These are phyloP conservation scores for Flaveria linearis DNA, from an alignment of 129 eudicot genomes.

Conservation along the genomic window DNA sequence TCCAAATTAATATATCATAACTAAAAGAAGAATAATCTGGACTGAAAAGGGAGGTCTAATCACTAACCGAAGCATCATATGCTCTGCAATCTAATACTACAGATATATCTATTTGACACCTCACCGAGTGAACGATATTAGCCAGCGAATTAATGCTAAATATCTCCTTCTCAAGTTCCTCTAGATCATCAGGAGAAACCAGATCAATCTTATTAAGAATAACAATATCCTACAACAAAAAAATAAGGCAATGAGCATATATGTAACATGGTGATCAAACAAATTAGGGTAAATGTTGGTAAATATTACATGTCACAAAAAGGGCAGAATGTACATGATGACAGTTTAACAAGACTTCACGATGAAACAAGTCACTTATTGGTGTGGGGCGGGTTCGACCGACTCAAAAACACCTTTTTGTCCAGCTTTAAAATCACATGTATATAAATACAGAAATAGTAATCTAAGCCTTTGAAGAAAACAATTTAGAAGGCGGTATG, in stretches of 20 bases:
- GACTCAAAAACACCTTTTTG: not conserved
- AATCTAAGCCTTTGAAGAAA: not conserved
- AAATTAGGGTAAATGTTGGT: not conserved
- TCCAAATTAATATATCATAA: constrained; percentile 18
- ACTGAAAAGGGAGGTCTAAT: constrained; percentile 6
- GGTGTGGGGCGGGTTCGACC: not conserved
- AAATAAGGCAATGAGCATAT: constrained; percentile 18
- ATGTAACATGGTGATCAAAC: not conserved
- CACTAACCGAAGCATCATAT: constrained; percentile 71
- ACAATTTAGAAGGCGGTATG: not conserved
- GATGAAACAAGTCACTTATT: not conserved
- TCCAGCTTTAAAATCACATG: not conserved
- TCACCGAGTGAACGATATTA: constrained; percentile 65
- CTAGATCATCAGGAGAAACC: constrained; percentile 58
- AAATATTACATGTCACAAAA: not conserved
- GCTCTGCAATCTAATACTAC: constrained; percentile 74
- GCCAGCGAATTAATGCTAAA: constrained; percentile 80
- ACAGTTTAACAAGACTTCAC: not conserved
- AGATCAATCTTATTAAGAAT: constrained; percentile 89
- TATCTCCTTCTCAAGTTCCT: constrained; percentile 80
- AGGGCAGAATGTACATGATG: not conserved
- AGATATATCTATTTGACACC: constrained; percentile 91
- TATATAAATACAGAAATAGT: not conserved
- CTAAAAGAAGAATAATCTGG: not conserved
- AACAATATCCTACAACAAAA: constrained; percentile 75